Conservation (phyloP, 23 red algal species). For the Agarophyton chilense region DNA sequence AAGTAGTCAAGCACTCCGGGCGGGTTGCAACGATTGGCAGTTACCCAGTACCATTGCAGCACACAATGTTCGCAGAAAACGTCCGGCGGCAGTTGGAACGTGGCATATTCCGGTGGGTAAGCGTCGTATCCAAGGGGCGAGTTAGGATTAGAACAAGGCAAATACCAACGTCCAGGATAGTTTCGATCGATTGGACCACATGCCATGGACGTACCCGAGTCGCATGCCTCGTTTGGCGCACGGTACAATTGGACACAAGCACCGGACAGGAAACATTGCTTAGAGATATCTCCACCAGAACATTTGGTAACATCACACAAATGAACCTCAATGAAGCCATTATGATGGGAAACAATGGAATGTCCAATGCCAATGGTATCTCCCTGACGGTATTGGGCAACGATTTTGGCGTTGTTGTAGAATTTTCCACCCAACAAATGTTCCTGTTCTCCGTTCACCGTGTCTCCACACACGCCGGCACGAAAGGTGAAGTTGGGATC, state of each 20-base stretch:
- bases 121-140: not conserved
- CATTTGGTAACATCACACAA: conserved; percentile 47
- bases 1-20: conserved; percentile 61
- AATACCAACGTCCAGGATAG: conserved; percentile 64
- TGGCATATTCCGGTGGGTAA: not conserved
- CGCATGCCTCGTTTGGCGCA: conserved; percentile 37
- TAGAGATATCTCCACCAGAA: conserved; percentile 15
- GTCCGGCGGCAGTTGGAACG: conserved; percentile 28
- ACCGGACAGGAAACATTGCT: conserved; percentile 23
- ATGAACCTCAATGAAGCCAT: conserved; percentile 62
- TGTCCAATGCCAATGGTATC: conserved; percentile 16
- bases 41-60: conserved; percentile 71
- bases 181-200: conserved; percentile 64
- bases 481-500: conserved; percentile 18
- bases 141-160: conserved; percentile 41
- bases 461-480: conserved; percentile 43
- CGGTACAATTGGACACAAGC: conserved; percentile 42
- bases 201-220: conserved; percentile 12
- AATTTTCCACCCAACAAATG: conserved; percentile 36
- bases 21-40: conserved; percentile 66
- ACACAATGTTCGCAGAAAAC: conserved; percentile 70
- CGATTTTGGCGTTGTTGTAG: conserved; percentile 5
- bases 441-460: not conserved
- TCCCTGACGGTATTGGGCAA: conserved; percentile 11
- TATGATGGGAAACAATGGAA: conserved; percentile 46